These are phyloP conservation scores for Exophiala alcalophila DNA, from an alignment of 2,329 filamentous ascomycete species.

Conservation along the genomic window DNA sequence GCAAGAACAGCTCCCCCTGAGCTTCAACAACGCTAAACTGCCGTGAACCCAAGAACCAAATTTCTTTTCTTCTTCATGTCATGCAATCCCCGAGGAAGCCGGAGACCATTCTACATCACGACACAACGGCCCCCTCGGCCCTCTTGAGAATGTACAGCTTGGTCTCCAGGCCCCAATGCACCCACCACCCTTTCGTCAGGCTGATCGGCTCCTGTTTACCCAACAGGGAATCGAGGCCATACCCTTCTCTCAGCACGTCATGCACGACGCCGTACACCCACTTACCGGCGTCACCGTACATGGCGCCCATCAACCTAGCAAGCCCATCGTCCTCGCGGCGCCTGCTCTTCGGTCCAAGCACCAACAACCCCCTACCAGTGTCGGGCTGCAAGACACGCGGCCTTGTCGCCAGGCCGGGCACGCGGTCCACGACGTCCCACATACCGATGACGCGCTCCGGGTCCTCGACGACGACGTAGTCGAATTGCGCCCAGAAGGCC, in stretches of 20 bases:
- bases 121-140: slow-evolving; percentile 10
- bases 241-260: slow-evolving; percentile 32
- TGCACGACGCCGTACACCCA: slow-evolving; percentile 33
- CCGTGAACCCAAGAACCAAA: too few species aligned
- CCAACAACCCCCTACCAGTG: slow-evolving; percentile 26
- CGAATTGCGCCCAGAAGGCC: slow-evolving; percentile 57
- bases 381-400: slow-evolving; percentile 49
- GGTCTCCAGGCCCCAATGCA: slow-evolving; percentile 52
- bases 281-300: slow-evolving; percentile 15
- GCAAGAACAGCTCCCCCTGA: too few species aligned
- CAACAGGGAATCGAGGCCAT: slow-evolving; percentile 29
- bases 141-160: slow-evolving; percentile 52
- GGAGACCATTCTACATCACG: too few species aligned
- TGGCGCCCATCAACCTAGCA: slow-evolving; percentile 31
- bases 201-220: slow-evolving; percentile 29
- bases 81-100: too few species aligned
- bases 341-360: slow-evolving; percentile 23
- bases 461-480: slow-evolving; percentile 57
- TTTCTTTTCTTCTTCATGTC: too few species aligned
- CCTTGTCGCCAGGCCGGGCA: slow-evolving; percentile 53
- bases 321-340: slow-evolving; percentile 36
- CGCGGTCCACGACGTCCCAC: slow-evolving; percentile 52
- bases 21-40: too few species aligned
- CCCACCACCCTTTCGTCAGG: slow-evolving; percentile 53
- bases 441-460: slow-evolving; percentile 47